phyloP scores from a whole-genome alignment of 352 stramenopile genomes.

The Phytophthora lateralis region DNA sequence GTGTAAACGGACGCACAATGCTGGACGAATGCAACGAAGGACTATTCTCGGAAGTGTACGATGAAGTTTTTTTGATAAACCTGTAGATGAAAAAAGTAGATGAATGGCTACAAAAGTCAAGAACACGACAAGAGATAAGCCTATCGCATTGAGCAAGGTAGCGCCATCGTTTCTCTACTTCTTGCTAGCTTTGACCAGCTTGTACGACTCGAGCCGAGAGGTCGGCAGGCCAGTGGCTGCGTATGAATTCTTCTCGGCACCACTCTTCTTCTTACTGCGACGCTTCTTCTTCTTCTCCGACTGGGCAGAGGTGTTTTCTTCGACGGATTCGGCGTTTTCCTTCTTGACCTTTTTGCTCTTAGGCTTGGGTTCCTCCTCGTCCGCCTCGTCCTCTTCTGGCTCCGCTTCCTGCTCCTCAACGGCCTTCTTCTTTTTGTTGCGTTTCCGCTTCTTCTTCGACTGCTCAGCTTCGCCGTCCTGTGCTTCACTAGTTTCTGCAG shows the following conservation, averaged over 20 bases:
- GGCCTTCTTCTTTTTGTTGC: conserved; percentile 63
- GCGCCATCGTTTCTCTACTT: conserved; percentile 39
- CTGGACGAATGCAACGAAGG: no score
- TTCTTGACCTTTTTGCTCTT: conserved; percentile 55
- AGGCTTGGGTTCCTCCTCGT: conserved; percentile 6
- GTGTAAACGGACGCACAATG: neutral
- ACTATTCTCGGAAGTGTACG: conserved; percentile 10
- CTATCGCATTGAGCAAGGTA: conserved; percentile 2
- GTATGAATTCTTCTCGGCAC: conserved; percentile 46
- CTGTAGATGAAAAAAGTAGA: neutral
- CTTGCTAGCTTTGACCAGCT: conserved; percentile 68
- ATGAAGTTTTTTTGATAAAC: conserved; percentile 6
- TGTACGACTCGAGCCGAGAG: conserved; percentile 86
- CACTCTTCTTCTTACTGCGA: conserved; percentile 60
- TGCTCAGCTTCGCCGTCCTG: conserved; percentile 30
- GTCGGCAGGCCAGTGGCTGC: conserved; percentile 63
- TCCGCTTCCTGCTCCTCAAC: conserved; percentile 23
- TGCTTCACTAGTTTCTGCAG: conserved; percentile 15
- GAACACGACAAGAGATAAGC: neutral
- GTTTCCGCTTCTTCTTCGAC: conserved; percentile 76
- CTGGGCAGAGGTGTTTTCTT: conserved; percentile 20
- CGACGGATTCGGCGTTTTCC: conserved; percentile 11
- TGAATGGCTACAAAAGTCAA: neutral
- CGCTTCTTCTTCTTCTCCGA: conserved; percentile 60
- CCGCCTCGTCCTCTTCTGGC: conserved; percentile 21